phyloP scores from a whole-genome alignment of 2,329 filamentous ascomycete genomes.

The Cladorrhinum sp. region DNA sequence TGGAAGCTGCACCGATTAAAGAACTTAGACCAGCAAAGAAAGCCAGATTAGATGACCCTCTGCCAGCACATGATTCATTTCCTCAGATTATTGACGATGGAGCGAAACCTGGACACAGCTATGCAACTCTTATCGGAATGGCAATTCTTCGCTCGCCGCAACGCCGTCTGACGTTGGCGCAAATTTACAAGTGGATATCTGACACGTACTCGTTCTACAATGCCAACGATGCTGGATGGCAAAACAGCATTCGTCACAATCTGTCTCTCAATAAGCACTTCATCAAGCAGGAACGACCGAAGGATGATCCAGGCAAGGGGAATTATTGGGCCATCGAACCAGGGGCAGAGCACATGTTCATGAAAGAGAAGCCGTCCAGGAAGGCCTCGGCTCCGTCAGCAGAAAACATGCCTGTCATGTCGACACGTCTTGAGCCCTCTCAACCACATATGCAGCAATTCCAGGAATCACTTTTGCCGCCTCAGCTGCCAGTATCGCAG shows the following conservation, averaged over 20 bases:
- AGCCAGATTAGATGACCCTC: slow-evolving; percentile 56
- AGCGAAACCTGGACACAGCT: slow-evolving; percentile 85
- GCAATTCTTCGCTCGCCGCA: slow-evolving; percentile 84
- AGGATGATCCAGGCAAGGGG: slow-evolving; percentile 95
- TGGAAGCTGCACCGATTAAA: slow-evolving; percentile 71
- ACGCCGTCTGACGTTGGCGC: slow-evolving; percentile 80
- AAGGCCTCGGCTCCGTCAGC: slow-evolving; percentile 51
- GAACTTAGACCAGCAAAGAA: slow-evolving; percentile 68
- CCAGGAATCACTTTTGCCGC: slow-evolving; percentile 48
- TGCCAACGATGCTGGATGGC: slow-evolving; percentile 84
- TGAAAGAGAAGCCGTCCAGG: slow-evolving; percentile 76
- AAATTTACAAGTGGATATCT: slow-evolving; percentile 99
- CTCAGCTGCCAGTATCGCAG: slow-evolving; percentile 40
- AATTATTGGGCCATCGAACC: slow-evolving; percentile 94
- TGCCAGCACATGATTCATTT: slow-evolving; percentile 77
- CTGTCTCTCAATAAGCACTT: slow-evolving; percentile 96
- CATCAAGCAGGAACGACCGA: slow-evolving; percentile 90
- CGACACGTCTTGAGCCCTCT: slow-evolving; percentile 52
- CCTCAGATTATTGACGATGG: slow-evolving; percentile 81
- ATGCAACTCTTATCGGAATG: slow-evolving; percentile 94
- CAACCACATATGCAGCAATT: slow-evolving; percentile 37
- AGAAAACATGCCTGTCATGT: slow-evolving; percentile 59
- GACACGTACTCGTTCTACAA: slow-evolving; percentile 88
- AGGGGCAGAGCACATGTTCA: slow-evolving; percentile 85
- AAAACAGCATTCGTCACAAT: slow-evolving; percentile 98